These are phyloP conservation scores for Colletotrichum karsti DNA, from an alignment of 2,329 filamentous ascomycete genomes.

Conservation along the genomic window DNA sequence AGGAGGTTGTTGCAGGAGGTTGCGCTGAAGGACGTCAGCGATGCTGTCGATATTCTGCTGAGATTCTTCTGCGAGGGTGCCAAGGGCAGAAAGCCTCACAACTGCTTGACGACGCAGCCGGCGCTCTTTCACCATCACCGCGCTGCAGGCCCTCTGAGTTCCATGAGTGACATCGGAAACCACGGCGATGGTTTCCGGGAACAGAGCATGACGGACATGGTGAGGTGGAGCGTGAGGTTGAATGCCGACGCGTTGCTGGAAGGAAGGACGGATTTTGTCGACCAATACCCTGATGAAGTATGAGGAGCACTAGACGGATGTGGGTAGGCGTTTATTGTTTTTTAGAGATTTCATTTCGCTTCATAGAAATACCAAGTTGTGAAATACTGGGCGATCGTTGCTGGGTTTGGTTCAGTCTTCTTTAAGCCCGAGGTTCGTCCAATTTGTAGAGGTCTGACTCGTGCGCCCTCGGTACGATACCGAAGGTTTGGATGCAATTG, in stretches of 20 bases:
- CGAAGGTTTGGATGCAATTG: no score
- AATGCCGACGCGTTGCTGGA: constrained; percentile 48
- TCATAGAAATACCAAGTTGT: no score
- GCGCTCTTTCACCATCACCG: constrained; percentile 56
- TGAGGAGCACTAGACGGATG: background rate
- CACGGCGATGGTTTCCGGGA: constrained; percentile 41
- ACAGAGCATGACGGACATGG: constrained; percentile 40
- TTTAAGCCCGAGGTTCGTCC: no score
- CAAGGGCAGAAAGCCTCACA: constrained; percentile 41
- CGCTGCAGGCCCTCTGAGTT: constrained; percentile 42
- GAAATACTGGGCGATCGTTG: no score
- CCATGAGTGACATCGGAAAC: constrained; percentile 46
- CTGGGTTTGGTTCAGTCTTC: no score
- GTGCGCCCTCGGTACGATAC: no score
- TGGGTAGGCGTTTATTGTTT: no score
- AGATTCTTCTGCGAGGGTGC: constrained; percentile 54
- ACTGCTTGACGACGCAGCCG: constrained; percentile 50
- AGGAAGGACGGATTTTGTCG: constrained; percentile 38
- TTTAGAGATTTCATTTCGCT: no score
- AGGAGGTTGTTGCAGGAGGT: constrained; percentile 51
- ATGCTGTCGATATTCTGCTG: constrained; percentile 53
- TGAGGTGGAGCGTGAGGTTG: constrained; percentile 49
- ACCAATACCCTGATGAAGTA: constrained; percentile 37
- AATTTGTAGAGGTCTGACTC: no score
- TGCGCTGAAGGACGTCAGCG: constrained; percentile 48